Evolutionary conservation across 805 yeast species (phyloP).

Genomic region (Suhomyces xylopsoci): DNA sequence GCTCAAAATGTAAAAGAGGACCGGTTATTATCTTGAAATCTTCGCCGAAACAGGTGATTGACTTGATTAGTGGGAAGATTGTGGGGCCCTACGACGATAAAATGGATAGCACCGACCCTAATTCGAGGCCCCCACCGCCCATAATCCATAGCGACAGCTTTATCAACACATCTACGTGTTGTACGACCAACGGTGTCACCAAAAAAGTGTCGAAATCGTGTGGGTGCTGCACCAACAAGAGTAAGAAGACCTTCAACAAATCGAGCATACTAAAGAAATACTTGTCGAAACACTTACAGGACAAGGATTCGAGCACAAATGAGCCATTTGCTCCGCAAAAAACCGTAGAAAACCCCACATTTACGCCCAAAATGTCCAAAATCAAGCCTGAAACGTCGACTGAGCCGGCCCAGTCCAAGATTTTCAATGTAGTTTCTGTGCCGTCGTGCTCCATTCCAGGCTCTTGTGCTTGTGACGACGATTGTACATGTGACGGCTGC

Average conservation of each 20-base stretch:
- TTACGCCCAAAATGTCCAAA: background rate
- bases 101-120: constrained; percentile 6
- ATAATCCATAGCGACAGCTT: constrained; percentile 30
- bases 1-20: constrained; percentile 1
- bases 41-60: constrained; percentile 40
- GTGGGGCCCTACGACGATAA: constrained; percentile 36
- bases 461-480: constrained; percentile 35
- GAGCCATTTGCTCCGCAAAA: background rate
- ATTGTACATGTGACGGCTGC: constrained; percentile 39
- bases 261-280: constrained; percentile 27
- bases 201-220: constrained; percentile 21
- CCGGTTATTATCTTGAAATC: constrained; percentile 32
- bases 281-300: background rate
- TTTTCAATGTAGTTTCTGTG: constrained; percentile 25
- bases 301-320: background rate
- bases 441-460: constrained; percentile 36
- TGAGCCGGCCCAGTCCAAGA: constrained; percentile 1
- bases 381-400: background rate
- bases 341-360: background rate
- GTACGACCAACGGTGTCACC: constrained; percentile 20
- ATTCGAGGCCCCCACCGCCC: constrained; percentile 21
- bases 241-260: constrained; percentile 28
- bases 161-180: constrained; percentile 33
- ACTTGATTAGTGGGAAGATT: constrained; percentile 34
- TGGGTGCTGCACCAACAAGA: constrained; percentile 28